These are phyloP conservation scores for Alisma plantagoaquatica DNA, from an alignment of 106 monocot species.

Conservation along the genomic window DNA sequence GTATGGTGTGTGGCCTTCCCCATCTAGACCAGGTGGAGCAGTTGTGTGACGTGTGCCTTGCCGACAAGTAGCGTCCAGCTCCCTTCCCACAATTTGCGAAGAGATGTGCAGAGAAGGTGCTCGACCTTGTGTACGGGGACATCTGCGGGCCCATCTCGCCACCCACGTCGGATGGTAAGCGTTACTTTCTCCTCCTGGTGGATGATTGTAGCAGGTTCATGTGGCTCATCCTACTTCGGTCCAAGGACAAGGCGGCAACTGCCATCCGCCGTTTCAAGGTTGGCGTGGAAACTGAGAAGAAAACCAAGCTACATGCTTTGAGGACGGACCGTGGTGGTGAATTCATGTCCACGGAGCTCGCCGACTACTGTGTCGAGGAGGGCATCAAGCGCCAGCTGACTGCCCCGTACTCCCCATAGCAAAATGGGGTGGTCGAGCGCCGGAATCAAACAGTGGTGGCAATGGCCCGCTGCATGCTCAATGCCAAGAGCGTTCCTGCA, in stretches of 20 bases:
- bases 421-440: constrained; percentile 1
- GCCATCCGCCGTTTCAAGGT: not conserved
- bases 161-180: not conserved
- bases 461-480: not conserved
- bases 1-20: too few species aligned
- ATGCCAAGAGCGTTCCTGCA: not conserved
- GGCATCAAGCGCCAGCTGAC: not conserved
- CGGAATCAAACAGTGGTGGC: not conserved
- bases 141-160: too few species aligned
- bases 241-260: not conserved
- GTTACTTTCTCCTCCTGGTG: constrained; percentile 1
- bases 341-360: not conserved
- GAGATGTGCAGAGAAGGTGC: not conserved
- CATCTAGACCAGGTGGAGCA: not conserved
- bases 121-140: constrained; percentile 2
- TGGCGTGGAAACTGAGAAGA: not conserved
- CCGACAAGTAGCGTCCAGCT: not conserved
- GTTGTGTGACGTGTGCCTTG: not conserved
- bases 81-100: not conserved
- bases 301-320: not conserved
- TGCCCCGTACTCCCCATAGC: not conserved
- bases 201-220: not conserved
- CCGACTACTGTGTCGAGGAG: not conserved
- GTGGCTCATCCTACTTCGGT: not conserved
- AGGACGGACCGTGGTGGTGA: not conserved